Evolutionary conservation across 768 basidiomycete genomes (phyloP).

Genomic region (Boletales sp.): DNA sequence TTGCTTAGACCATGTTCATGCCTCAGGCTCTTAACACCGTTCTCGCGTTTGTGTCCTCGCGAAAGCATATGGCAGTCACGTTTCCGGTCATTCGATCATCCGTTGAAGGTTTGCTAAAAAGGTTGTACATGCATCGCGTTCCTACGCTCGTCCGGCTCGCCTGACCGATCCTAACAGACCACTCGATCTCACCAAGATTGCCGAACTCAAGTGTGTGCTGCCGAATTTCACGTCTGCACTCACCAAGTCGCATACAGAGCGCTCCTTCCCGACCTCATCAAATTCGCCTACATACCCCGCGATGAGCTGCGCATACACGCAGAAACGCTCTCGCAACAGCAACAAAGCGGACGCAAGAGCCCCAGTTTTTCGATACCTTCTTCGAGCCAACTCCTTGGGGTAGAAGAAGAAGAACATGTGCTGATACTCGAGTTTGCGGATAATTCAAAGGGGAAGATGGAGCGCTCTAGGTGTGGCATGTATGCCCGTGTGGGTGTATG

Average conservation of each 20-base stretch:
- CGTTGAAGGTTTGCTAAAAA: conserved; percentile 76
- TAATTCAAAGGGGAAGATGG: conserved; percentile 33
- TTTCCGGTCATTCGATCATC: conserved; percentile 72
- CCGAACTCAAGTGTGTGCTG: conserved; percentile 70
- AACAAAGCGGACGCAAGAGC: conserved; percentile 30
- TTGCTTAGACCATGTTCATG: not conserved
- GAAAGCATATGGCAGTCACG: conserved; percentile 76
- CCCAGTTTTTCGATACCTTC: conserved; percentile 39
- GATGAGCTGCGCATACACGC: conserved; percentile 57
- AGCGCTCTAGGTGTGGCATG: conserved; percentile 22
- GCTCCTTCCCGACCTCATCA: conserved; percentile 76
- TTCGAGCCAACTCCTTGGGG: conserved; percentile 24
- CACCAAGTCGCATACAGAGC: conserved; percentile 42
- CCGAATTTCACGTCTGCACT: not conserved
- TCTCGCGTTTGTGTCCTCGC: conserved; percentile 79
- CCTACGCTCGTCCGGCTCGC: not conserved
- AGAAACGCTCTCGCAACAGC: conserved; percentile 23
- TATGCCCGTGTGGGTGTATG: not conserved
- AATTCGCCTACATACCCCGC: conserved; percentile 75
- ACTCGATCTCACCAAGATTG: conserved; percentile 70
- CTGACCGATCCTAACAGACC: conserved; percentile 46
- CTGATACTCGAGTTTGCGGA: conserved; percentile 51
- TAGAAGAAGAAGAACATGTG: conserved; percentile 44
- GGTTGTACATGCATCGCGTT: conserved; percentile 38
- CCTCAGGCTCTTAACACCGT: conserved; percentile 82